These are phyloP conservation scores for Ricinus communis DNA, from an alignment of 345 rosid genomes.

Conservation along the genomic window DNA sequence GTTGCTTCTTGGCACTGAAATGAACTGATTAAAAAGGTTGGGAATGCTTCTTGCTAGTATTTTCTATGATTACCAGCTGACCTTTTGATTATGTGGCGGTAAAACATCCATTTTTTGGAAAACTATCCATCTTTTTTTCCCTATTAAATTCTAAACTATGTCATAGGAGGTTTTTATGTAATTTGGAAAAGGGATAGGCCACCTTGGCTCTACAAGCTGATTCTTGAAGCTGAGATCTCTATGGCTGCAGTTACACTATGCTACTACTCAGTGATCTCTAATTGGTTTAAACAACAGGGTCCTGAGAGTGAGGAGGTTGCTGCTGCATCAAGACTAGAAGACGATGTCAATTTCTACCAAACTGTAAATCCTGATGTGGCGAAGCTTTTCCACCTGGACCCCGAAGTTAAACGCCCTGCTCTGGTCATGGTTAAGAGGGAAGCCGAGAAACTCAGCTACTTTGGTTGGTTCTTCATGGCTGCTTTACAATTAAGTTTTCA, in stretches of 20 bases:
- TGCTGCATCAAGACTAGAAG: slow-evolving; percentile 88
- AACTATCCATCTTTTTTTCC: background rate
- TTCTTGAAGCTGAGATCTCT: slow-evolving; percentile 6
- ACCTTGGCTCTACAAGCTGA: background rate
- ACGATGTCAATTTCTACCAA: slow-evolving; percentile 88
- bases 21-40: background rate
- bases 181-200: background rate
- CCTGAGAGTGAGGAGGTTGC: slow-evolving; percentile 75
- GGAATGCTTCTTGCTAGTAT: background rate
- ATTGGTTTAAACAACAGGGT: slow-evolving; percentile 44
- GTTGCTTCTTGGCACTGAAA: background rate
- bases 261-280: background rate
- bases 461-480: slow-evolving; percentile 51
- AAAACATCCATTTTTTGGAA: background rate
- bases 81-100: background rate
- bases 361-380: slow-evolving; percentile 88
- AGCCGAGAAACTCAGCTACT: slow-evolving; percentile 75
- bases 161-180: too few relatives aligned
- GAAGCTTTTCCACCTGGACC: slow-evolving; percentile 82
- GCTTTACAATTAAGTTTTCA: background rate
- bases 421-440: slow-evolving; percentile 76
- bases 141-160: too few relatives aligned
- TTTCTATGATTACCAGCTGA: background rate
- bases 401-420: slow-evolving; percentile 76
- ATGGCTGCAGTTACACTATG: background rate